Evolutionary conservation across 1,284 basidiomycete genomes (phyloP).

Genomic region (Leccinum subfulvum): DNA sequence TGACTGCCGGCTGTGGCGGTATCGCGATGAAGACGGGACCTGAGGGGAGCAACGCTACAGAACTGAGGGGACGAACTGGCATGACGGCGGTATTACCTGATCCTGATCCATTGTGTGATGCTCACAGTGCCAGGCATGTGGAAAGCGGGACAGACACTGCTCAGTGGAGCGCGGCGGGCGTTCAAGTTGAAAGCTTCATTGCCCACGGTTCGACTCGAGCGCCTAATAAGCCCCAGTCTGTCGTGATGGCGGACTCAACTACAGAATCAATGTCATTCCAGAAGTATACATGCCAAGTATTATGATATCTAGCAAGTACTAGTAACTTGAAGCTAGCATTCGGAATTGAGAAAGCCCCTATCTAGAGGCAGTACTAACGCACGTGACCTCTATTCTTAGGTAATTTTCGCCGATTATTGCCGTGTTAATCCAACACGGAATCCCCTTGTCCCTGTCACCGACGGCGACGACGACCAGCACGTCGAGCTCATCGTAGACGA

Average conservation of each 20-base stretch:
- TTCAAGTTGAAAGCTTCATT: neutral
- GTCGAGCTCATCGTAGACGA: conserved; percentile 32
- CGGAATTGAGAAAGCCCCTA: neutral
- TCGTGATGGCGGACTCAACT: neutral
- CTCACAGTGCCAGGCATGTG: conserved; percentile 13
- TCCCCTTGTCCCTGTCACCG: conserved; percentile 38
- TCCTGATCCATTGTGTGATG: conserved; percentile 25
- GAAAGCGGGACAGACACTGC: neutral
- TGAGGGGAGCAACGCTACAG: conserved; percentile 1
- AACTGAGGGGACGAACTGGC: neutral
- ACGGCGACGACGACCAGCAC: conserved; percentile 32
- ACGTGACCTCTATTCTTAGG: conserved; percentile 31
- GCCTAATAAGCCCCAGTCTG: neutral
- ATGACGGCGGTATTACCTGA: conserved; percentile 20
- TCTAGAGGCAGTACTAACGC: conserved; percentile 13
- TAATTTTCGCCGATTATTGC: conserved; percentile 30
- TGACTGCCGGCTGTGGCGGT: neutral
- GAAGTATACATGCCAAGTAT: neutral
- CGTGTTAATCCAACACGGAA: conserved; percentile 33
- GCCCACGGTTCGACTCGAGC: conserved; percentile 6
- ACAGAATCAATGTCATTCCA: neutral
- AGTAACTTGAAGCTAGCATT: neutral
- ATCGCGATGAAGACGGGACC: conserved; percentile 10
- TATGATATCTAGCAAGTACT: neutral
- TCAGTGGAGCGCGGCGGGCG: neutral